Base-by-base conservation (phyloP, 768 basidiomycete species). In the Hebeloma cylindrosporum region DNA sequence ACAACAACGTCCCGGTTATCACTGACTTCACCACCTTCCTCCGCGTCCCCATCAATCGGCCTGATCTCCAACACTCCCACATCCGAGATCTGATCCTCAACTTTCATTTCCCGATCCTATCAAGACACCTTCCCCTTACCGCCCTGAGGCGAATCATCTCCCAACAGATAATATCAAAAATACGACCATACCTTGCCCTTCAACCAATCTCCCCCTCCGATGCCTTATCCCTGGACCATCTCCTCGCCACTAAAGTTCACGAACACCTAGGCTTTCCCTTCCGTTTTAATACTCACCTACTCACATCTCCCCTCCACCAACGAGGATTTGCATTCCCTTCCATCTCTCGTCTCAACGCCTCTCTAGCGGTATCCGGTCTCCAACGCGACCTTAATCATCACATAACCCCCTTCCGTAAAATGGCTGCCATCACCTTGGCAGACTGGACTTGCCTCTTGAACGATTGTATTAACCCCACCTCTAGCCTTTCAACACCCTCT, bases 321-420 rank as follows among this genome's bases (percentile, higher is more conserved):
- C n/a, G n/a, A n/a, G n/a, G n/a, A n/a, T n/a, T n/a, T n/a, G n/a
- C n/a, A n/a, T n/a, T n/a, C n/a, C n/a, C n/a, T n/a, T n/a, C n/a
- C n/a, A n/a, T n/a, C n/a, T n/a, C n/a, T n/a, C n/a, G n/a, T n/a
- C n/a, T n/a, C n/a, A n/a, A n/a, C n/a, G n/a, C n/a, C 30, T 35
- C 40, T 0, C 40, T 54, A 3, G 52, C 55, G 0, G 28, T 60
- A 1, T 27, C 56, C 10, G 56, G 60, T 0, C 40, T 62, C 0
- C 13, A 5, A 1, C 46, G 52, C 1, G 54, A 62, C 25, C 52
- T 63, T 0, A 61, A 60, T 26, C 62, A 63, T 25, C 59, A 59
- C 10, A 54, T 63, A 9, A 9, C 16, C 0, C 39, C 49, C 1
- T 65, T 52, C 28, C 38, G 52, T 0, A 37, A 18, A 0, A 55